A percentile compares a stretch with the other conserved stretches of the same genome.
Evolutionary conservation across 2,329 filamentous ascomycete species (phyloP).

Genomic region (Fusarium tjaetaba): DNA sequence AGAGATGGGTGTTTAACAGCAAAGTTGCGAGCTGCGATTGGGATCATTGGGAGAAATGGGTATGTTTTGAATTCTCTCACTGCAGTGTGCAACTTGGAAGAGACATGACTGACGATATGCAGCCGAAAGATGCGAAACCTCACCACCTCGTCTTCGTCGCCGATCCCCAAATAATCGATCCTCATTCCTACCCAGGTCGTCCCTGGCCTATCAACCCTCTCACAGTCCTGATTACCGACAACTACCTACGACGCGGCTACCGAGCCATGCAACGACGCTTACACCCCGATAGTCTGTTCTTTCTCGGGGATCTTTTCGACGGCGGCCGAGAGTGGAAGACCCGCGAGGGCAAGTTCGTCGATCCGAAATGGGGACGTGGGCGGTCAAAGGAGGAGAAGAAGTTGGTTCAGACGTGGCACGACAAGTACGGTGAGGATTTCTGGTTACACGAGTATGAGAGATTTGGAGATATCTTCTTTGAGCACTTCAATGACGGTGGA

Average conservation of each 20-base stretch:
- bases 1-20: constrained; percentile 79
- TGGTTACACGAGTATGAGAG: constrained; percentile 89
- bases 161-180: constrained; percentile 91
- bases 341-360: constrained; percentile 65
- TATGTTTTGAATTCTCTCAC: constrained; percentile 54
- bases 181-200: constrained; percentile 91
- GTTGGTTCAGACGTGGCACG: constrained; percentile 73
- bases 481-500: constrained; percentile 70
- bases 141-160: constrained; percentile 87
- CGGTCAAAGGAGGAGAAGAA: constrained; percentile 63
- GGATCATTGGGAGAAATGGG: constrained; percentile 93
- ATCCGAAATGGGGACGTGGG: constrained; percentile 66
- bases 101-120: constrained; percentile 31
- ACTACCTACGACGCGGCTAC: constrained; percentile 87
- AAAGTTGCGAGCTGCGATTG: constrained; percentile 80
- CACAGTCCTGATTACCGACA: constrained; percentile 77
- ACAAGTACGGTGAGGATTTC: constrained; percentile 80
- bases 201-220: constrained; percentile 67
- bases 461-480: constrained; percentile 87
- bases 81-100: not conserved
- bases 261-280: constrained; percentile 78
- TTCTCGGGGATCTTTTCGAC: constrained; percentile 94
- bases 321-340: constrained; percentile 96
- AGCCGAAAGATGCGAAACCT: constrained; percentile 82
- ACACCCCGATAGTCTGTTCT: constrained; percentile 87